A percentile compares a stretch with the other conserved stretches of the same genome.
These are phyloP conservation scores for Melaleuca quinquenervia DNA, from an alignment of 345 rosid species.

Conservation along the genomic window DNA sequence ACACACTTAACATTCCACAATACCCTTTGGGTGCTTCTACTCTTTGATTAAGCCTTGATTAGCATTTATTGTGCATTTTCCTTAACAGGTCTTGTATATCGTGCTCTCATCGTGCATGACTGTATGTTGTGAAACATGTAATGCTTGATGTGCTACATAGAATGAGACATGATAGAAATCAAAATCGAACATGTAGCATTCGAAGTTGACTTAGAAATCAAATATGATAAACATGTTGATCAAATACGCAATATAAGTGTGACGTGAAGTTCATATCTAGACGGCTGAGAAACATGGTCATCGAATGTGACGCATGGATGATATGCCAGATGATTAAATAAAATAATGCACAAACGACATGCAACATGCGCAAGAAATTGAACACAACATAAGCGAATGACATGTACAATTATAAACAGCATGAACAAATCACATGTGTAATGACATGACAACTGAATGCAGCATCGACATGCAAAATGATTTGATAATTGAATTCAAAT, in stretches of 20 bases:
- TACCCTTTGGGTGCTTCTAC: not conserved
- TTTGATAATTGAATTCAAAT: no score
- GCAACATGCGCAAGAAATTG: not conserved
- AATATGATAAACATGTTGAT: not conserved
- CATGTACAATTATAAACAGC: not conserved
- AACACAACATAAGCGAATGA: not conserved
- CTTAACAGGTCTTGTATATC: not conserved
- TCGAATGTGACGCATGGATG: not conserved
- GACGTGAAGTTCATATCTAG: not conserved
- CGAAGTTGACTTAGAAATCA: not conserved
- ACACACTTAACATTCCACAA: not conserved
- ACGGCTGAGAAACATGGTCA: not conserved
- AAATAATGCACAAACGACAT: not conserved
- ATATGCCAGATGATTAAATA: no score
- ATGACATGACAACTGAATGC: not conserved
- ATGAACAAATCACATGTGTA: not conserved
- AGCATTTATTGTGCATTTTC: not conserved
- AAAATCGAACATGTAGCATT: not conserved
- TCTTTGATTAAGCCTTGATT: not conserved
- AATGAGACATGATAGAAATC: not conserved
- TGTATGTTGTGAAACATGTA: not conserved
- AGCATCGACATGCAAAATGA: no score
- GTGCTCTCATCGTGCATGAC: not conserved
- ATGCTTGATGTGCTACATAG: not conserved
- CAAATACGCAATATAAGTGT: not conserved